Evolutionary conservation across 1,284 basidiomycete species (phyloP).

Genomic region (Termitomyces sp.): DNA sequence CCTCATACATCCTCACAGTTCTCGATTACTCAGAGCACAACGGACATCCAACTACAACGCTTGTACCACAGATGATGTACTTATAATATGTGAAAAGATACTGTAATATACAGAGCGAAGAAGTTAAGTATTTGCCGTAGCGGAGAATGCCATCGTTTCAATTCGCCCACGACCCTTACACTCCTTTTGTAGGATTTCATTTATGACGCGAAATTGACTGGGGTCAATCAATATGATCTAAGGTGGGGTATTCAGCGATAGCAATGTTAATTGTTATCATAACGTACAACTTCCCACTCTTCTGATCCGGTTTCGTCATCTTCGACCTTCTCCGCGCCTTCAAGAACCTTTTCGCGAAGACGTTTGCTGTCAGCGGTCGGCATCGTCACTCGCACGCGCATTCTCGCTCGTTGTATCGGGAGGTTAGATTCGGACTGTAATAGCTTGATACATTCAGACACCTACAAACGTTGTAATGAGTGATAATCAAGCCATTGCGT

Average conservation of each 20-base stretch:
- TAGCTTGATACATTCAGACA: slow-evolving; percentile 86
- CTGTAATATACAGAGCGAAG: background rate
- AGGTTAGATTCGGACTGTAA: slow-evolving; percentile 79
- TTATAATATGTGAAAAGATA: background rate
- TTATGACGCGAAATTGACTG: slow-evolving; percentile 83
- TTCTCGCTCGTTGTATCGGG: slow-evolving; percentile 87
- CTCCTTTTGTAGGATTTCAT: slow-evolving; percentile 86
- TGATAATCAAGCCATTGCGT: background rate
- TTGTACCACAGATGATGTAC: slow-evolving; percentile 13
- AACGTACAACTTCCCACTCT: slow-evolving; percentile 85
- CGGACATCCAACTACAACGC: background rate
- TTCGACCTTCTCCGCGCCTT: slow-evolving; percentile 80
- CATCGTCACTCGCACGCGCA: slow-evolving; percentile 86
- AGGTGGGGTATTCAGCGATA: slow-evolving; percentile 4
- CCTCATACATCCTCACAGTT: too few relatives aligned
- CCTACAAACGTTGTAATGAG: slow-evolving; percentile 39
- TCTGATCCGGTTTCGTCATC: slow-evolving; percentile 71
- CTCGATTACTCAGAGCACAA: slow-evolving; percentile 2
- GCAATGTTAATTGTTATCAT: slow-evolving; percentile 1
- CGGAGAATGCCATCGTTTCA: slow-evolving; percentile 76
- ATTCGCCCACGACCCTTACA: slow-evolving; percentile 81
- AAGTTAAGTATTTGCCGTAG: slow-evolving; percentile 38
- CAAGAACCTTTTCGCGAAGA: slow-evolving; percentile 69
- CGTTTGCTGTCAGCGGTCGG: slow-evolving; percentile 70
- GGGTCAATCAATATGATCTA: slow-evolving; percentile 92